phyloP scores from a whole-genome alignment of 1,284 basidiomycete genomes.

The Cryptococcus hybrid region DNA sequence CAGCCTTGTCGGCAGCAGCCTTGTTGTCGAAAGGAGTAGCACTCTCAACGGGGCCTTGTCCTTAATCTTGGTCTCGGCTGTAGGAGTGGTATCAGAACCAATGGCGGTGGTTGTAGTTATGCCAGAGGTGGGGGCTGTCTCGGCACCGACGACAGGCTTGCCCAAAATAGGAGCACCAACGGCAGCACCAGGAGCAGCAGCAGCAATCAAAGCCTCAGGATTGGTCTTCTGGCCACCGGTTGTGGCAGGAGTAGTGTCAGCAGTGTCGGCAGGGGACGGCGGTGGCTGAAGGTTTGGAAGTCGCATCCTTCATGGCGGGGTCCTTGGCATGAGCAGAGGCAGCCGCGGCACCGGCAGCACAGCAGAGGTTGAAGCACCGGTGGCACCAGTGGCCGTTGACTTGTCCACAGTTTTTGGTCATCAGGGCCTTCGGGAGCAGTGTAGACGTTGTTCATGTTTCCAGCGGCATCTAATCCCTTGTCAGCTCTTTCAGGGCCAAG shows the following conservation, averaged over 20 bases:
- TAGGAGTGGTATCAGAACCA: neutral
- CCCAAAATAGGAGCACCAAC: constrained; percentile 15
- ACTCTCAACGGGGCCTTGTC: neutral
- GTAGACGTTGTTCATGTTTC: constrained; percentile 52
- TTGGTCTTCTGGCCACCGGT: constrained; percentile 12
- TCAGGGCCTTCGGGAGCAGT: constrained; percentile 31
- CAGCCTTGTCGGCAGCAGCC: constrained; percentile 1
- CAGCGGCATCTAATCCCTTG: constrained; percentile 40
- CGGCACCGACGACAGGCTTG: neutral
- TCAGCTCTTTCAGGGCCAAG: neutral
- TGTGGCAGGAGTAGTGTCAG: constrained; percentile 3
- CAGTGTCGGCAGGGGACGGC: constrained; percentile 2
- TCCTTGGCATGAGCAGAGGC: neutral
- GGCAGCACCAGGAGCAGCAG: constrained; percentile 27
- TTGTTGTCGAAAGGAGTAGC: neutral
- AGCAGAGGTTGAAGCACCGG: neutral
- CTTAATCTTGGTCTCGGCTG: neutral
- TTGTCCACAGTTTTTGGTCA: neutral
- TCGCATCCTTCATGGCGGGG: neutral
- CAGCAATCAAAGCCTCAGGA: constrained; percentile 25
- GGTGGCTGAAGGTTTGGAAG: neutral
- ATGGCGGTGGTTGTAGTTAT: neutral
- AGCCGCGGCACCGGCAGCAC: neutral
- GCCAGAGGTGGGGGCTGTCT: neutral
- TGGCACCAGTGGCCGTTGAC: neutral